Evolutionary conservation across 129 eudicot genomes (phyloP).

Genomic region (Pulicaria dysenterica): DNA sequence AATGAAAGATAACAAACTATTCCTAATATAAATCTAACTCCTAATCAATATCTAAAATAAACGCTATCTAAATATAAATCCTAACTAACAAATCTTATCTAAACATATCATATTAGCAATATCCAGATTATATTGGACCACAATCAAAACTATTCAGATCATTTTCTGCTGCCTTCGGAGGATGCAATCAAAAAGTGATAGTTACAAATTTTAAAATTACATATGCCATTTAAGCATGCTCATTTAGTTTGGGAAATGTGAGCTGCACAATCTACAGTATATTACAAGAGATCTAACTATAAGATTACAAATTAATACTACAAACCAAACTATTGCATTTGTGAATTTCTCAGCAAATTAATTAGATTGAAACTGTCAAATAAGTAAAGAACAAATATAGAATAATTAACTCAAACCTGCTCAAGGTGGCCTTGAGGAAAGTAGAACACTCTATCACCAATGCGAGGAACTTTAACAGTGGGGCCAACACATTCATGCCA

Average conservation of each 20-base stretch:
- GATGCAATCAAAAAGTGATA: neutral
- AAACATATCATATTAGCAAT: too few relatives aligned
- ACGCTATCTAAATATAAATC: too few relatives aligned
- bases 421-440: slow-evolving; percentile 47
- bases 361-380: neutral
- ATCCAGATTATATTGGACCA: too few relatives aligned
- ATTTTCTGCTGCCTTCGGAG: neutral
- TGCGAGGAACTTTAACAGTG: slow-evolving; percentile 26
- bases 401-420: slow-evolving; percentile 26
- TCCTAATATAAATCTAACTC: too few relatives aligned
- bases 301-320: slow-evolving; percentile 12
- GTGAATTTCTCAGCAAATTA: neutral
- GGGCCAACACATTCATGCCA: slow-evolving; percentile 45
- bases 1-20: too few relatives aligned
- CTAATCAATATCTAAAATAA: too few relatives aligned
- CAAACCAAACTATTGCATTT: slow-evolving; percentile 6
- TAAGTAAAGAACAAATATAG: neutral
- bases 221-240: neutral
- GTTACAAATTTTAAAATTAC: neutral
- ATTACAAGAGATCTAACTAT: neutral
- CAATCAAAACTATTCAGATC: neutral
- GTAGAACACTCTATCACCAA: slow-evolving; percentile 41
- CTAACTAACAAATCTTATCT: too few relatives aligned
- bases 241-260: neutral
- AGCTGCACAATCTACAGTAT: neutral